phyloP scores from a whole-genome alignment of 2,329 filamentous ascomycete genomes.

The Scedosporium apiospermum region DNA sequence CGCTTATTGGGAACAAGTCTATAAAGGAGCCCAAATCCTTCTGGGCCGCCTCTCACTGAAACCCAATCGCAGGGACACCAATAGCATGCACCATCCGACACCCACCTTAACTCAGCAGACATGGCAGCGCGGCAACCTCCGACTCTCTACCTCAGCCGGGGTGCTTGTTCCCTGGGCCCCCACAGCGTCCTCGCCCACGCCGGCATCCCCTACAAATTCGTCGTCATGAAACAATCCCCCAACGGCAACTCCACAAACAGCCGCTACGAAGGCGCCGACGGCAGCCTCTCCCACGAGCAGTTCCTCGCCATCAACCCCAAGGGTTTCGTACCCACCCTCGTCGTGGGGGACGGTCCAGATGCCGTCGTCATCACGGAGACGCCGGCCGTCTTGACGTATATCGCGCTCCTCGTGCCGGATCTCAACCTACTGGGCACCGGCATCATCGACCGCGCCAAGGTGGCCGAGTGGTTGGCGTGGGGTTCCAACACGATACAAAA shows the following conservation, averaged over 20 bases:
- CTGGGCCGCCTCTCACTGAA: too few relatives aligned
- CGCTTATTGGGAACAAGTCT: too few relatives aligned
- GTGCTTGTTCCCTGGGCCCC: conserved; percentile 19
- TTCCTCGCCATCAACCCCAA: conserved; percentile 20
- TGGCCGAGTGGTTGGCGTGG: conserved; percentile 22
- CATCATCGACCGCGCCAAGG: conserved; percentile 14
- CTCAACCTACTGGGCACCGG: conserved; percentile 14
- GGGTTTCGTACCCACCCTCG: conserved; percentile 21
- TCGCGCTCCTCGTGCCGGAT: conserved; percentile 15
- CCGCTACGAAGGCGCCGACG: conserved; percentile 17
- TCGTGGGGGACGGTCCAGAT: conserved; percentile 10
- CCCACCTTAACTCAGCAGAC: not conserved
- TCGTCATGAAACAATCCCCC: conserved; percentile 12
- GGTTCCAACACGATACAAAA: conserved; percentile 22
- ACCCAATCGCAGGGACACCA: too few relatives aligned
- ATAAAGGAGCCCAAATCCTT: too few relatives aligned
- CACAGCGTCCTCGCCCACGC: conserved; percentile 21
- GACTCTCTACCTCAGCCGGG: conserved; percentile 19
- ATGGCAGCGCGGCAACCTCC: conserved; percentile 2
- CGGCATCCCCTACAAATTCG: conserved; percentile 14
- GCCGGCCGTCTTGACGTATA: conserved; percentile 21
- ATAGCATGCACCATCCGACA: too few relatives aligned
- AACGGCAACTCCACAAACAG: conserved; percentile 7
- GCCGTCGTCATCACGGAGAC: conserved; percentile 21
- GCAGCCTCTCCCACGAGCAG: conserved; percentile 17